phyloP scores from a whole-genome alignment of 306 rosid genomes.

The Vicia villosa region DNA sequence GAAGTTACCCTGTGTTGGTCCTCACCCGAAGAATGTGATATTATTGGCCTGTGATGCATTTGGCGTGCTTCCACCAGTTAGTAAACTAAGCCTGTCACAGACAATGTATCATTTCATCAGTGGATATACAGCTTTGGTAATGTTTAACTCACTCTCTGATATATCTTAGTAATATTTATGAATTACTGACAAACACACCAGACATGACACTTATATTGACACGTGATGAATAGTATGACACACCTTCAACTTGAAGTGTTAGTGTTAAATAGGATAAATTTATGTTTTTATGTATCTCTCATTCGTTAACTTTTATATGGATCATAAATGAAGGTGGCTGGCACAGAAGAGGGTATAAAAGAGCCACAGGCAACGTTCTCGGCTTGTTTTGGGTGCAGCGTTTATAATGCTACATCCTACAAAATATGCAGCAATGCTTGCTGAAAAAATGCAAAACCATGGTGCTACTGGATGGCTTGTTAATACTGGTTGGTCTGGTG shows the following conservation, averaged over 20 bases:
- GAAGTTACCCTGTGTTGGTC: conserved; percentile 79
- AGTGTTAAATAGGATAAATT: not conserved
- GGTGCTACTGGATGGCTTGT: conserved; percentile 95
- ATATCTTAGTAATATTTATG: not conserved
- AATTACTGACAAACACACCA: no score
- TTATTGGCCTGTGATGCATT: conserved; percentile 91
- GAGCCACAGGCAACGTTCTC: conserved; percentile 94
- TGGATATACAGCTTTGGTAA: conserved; percentile 92
- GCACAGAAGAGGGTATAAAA: conserved; percentile 85
- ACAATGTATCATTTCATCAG: conserved; percentile 97
- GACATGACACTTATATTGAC: not conserved
- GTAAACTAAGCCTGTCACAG: conserved; percentile 79
- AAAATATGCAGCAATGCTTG: conserved; percentile 83
- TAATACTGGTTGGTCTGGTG: conserved; percentile 94
- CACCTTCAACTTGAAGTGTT: not conserved
- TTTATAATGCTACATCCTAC: conserved; percentile 92
- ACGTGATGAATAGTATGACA: not conserved
- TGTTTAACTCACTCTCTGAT: not conserved
- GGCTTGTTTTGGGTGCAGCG: conserved; percentile 96
- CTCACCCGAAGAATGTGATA: conserved; percentile 84
- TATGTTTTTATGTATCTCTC: conserved; percentile 19
- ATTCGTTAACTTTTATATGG: not conserved
- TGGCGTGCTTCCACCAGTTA: conserved; percentile 91
- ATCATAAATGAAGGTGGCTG: conserved; percentile 64
- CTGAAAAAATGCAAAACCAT: conserved; percentile 83